Base-by-base conservation (phyloP, 164 flowering plant species). In the Taxillus chinensis region DNA sequence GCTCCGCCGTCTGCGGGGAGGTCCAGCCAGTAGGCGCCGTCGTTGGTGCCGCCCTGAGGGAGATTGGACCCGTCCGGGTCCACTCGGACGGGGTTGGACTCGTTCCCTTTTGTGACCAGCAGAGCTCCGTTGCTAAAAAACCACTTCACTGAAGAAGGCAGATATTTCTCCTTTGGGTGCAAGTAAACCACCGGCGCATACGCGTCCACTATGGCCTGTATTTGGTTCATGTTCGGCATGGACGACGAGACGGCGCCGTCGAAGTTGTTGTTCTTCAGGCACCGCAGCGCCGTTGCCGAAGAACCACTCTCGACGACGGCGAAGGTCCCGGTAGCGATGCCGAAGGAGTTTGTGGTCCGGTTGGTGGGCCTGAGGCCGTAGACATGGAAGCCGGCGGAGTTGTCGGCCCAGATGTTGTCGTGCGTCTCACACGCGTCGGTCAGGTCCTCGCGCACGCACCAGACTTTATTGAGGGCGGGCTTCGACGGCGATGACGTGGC, bases 11-110 rank as follows among this genome's bases (percentile, higher is more conserved):
- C 83, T 0, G 38, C 42, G 0, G 98, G 96, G 10, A 92, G 86
- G 66, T 90, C 98, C 45, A 92, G 58, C 97, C 98, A 92, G 41
- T 86, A 90, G 10, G 70, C 42, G 1, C 77, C 96, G 64, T 90
- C 97, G 43, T 85, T 77, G 0, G 84, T 63, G 38, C 92, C 95
- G 41, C 80, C 93, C 64, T 77, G 87, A 8, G 98, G 96, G 62
- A 92, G 93, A 70, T 86, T 90, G 1, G 84, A 70, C 14, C 98
- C 96, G 0, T 61, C 64, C 3, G 91, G 61, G 11, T 83, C 79
- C 14, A 92, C 73, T 3, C 63, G 49, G 17, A 59, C 55, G 0
- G 95, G 96, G 0, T 73, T 75, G 0, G 85, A 73, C 45, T 83
- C 84, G 4, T 81, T 71, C 3, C 86, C 89, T 48, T 73, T 63